Percentiles rank a stretch among this genome's conserved stretches.
Evolutionary conservation across 179 eudicot genomes (phyloP).

Genomic region (Corrigiola litoralis): DNA sequence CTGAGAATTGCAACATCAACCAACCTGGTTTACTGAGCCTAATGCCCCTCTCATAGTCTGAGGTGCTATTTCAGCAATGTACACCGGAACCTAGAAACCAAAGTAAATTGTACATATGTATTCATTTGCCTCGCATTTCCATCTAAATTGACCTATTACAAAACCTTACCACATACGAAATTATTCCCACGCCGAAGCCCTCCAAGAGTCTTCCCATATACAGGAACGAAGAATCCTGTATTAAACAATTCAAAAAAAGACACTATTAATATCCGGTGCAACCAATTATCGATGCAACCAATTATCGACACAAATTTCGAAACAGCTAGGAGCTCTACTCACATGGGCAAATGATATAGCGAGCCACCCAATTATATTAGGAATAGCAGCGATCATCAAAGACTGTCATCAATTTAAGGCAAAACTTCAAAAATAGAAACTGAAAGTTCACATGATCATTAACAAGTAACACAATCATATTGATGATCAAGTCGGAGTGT

Average conservation of each 20-base stretch:
- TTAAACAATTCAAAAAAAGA: constrained; percentile 5
- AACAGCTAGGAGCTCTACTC: too few species aligned
- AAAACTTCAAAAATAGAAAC: neutral
- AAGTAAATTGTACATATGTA: neutral
- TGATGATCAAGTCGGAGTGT: neutral
- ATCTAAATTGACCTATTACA: neutral
- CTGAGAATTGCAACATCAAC: neutral
- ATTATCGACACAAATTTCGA: too few species aligned
- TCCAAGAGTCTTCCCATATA: constrained; percentile 96
- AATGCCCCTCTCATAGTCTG: constrained; percentile 82
- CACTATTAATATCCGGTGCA: neutral
- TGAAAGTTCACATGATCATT: neutral
- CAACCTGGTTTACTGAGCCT: constrained; percentile 95
- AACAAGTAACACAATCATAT: neutral
- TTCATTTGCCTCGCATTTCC: neutral
- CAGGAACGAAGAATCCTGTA: constrained; percentile 78
- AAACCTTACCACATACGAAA: constrained; percentile 64
- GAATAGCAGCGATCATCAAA: constrained; percentile 92
- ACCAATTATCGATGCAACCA: neutral
- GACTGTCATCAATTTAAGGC: constrained; percentile 51
- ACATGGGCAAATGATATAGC: constrained; percentile 85
- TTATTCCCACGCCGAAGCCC: constrained; percentile 96
- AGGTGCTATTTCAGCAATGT: constrained; percentile 98
- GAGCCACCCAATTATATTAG: constrained; percentile 97
- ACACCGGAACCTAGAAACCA: constrained; percentile 77